Evolutionary conservation across 75 land plant species (phyloP), one percentile per base, ranked within the genome.

Genomic region (Adiantum capillusveneris): DNA sequence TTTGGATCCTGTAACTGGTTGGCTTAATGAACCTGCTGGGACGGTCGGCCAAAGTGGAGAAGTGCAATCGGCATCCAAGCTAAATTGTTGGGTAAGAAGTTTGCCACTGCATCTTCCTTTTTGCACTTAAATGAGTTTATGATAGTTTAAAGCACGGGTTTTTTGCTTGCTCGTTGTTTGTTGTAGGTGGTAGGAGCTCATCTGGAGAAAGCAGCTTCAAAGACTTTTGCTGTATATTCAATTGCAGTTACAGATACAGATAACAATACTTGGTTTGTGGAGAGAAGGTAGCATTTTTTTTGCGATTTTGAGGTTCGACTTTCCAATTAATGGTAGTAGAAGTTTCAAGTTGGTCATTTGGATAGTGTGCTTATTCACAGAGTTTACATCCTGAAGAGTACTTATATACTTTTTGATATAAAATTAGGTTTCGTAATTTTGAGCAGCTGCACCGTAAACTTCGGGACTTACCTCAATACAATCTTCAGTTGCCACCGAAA

Each of bases 231-330:
- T 75, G 97, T 95, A 19, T 95, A 95, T 69, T 79, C 89, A 3
- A 81, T 95, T 51, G 71, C 86, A 42, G 99, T 95, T 37, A 82
- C 84, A 48, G 92, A 95, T 80, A 60, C 66, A 73, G 82, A 76
- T 44, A 68, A 77, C 45, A 69, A 79, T 56, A 80, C 69, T 31
- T 95, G 99, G 99, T 79, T 75, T 11, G 95, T 95, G 28, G 79
- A 90, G 65, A 79, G 99, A 82, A 90, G 99, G 99, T 94, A 62
- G n/a, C n/a, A n/a, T n/a, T n/a, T n/a, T n/a, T n/a, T n/a, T n/a
- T n/a, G n/a, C n/a, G n/a, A n/a, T n/a, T n/a, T n/a, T n/a, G n/a
- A n/a, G n/a, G n/a, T n/a, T n/a, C n/a, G n/a, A n/a, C n/a, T n/a
- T n/a, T n/a, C n/a, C n/a, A n/a, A n/a, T n/a, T n/a, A n/a, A n/a